Evolutionary conservation across 345 rosid species (phyloP).

Genomic region (Brassica rapa): DNA sequence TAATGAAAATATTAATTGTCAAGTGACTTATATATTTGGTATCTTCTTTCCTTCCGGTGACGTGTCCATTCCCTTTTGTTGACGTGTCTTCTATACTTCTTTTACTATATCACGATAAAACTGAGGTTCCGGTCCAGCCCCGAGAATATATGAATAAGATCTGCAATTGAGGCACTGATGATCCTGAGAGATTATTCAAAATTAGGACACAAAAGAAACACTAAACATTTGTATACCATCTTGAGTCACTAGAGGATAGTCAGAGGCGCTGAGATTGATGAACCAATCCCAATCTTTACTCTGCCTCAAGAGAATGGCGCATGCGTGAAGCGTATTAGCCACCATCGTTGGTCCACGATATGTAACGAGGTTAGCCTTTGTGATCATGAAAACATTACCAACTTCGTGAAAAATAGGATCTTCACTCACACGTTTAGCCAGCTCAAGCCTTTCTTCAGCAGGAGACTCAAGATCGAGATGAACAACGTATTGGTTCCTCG

Average conservation of each 20-base stretch:
- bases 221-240: constrained; percentile 45
- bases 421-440: constrained; percentile 65
- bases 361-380: constrained; percentile 72
- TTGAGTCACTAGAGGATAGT: constrained; percentile 65
- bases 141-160: constrained; percentile 61
- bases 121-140: constrained; percentile 59
- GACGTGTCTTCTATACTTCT: neutral
- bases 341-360: constrained; percentile 68
- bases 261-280: constrained; percentile 64
- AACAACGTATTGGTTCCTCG: constrained; percentile 78
- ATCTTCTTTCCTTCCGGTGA: too few relatives aligned
- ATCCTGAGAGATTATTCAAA: neutral
- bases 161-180: constrained; percentile 28
- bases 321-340: constrained; percentile 68
- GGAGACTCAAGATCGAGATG: constrained; percentile 96
- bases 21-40: neutral
- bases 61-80: too few relatives aligned
- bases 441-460: constrained; percentile 75
- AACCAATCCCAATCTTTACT: constrained; percentile 75
- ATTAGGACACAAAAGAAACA: neutral
- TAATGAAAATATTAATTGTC: too few relatives aligned
- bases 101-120: constrained; percentile 33
- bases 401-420: constrained; percentile 62
- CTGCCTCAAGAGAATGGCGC: constrained; percentile 56
- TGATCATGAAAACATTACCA: constrained; percentile 80